Evolutionary conservation across 441 rosid genomes (phyloP).

Genomic region (Melastoma candidum): DNA sequence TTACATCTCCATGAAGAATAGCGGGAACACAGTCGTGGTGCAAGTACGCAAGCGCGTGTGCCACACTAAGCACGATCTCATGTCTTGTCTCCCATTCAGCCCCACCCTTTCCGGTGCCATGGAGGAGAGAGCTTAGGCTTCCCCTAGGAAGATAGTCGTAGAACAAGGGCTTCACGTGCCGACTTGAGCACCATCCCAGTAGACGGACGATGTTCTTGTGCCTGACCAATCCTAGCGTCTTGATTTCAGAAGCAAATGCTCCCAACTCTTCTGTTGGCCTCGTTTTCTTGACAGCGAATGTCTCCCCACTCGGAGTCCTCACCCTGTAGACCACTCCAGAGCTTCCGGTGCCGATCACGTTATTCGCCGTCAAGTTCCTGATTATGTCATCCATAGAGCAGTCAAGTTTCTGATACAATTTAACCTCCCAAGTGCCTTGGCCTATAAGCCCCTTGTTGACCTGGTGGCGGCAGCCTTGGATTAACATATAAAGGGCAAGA

Average conservation of each 20-base stretch:
- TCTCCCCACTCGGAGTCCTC: constrained; percentile 11
- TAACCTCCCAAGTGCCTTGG: constrained; percentile 17
- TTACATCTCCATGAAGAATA: constrained; percentile 18
- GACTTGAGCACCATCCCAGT: constrained; percentile 19
- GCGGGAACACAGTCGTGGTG: constrained; percentile 22
- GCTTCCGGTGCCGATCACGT: constrained; percentile 21
- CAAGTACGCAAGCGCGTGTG: constrained; percentile 18
- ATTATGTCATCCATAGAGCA: constrained; percentile 14
- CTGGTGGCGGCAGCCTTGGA: constrained; percentile 1
- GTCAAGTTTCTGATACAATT: constrained; percentile 18
- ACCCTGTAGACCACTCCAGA: constrained; percentile 19
- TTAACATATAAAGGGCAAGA: constrained; percentile 10
- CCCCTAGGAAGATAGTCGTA: constrained; percentile 23
- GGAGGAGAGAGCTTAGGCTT: constrained; percentile 19
- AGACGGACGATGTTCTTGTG: constrained; percentile 21
- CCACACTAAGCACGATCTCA: constrained; percentile 13
- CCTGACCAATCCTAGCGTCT: constrained; percentile 15
- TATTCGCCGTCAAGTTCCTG: constrained; percentile 11
- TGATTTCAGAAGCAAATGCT: constrained; percentile 15
- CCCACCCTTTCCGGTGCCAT: constrained; percentile 19
- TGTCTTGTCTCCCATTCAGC: constrained; percentile 18
- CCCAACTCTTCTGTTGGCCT: constrained; percentile 16
- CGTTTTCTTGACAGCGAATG: constrained; percentile 21
- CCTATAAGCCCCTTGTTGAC: constrained; percentile 6
- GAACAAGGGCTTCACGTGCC: constrained; percentile 13